Evolutionary conservation across 2,329 filamentous ascomycete genomes (phyloP), one percentile per base, ranked within the genome.

Genomic region (Rachicladosporium sp.): DNA sequence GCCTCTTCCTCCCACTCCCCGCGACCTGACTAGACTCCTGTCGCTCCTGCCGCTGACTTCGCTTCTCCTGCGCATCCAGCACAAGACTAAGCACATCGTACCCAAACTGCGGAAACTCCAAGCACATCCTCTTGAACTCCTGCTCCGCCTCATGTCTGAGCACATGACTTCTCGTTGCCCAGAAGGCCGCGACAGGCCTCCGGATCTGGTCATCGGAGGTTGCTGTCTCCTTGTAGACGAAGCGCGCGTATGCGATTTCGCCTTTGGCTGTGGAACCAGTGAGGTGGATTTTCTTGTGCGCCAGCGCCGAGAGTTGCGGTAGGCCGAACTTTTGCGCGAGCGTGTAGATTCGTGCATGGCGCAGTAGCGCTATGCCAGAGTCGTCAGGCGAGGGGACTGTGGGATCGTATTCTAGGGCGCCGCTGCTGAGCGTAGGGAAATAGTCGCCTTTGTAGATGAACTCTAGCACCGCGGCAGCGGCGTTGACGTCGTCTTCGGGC

Each of bases 161-260:
- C 9, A 84, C 79, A 64, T 91, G 86, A 43, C 75, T 80, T 45
- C 83, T 71, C 35, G 75, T 80, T 4, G 86, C 86, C 87, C 87
- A 94, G 68, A 93, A 93, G 40, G 80, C 81, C n/a, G 84, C 86
- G 37, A 94, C 78, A 1, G 87, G 86, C 47, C 76, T 82, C 50
- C 87, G 78, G 52, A 93, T 85, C 2, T 74, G 75, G 9, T 63
- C 66, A 61, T 93, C 85, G 44, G 82, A 76, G 36, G 70, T 62
- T 39, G 65, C 61, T 7, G 83, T 91, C 63, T 85, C 76, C 44
- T 76, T 76, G 67, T 94, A 94, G 27, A 93, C 82, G 65, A 87
- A 95, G 58, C 86, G 78, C 6, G 88, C 88, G 61, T 94, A 95
- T 19, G 80, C 77, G 55, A 95, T 88, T 68, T 95, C 88, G 60